Evolutionary conservation across 805 yeast genomes (phyloP), one percentile per base, ranked within the genome.

Genomic region (Yarrowia divulgata): DNA sequence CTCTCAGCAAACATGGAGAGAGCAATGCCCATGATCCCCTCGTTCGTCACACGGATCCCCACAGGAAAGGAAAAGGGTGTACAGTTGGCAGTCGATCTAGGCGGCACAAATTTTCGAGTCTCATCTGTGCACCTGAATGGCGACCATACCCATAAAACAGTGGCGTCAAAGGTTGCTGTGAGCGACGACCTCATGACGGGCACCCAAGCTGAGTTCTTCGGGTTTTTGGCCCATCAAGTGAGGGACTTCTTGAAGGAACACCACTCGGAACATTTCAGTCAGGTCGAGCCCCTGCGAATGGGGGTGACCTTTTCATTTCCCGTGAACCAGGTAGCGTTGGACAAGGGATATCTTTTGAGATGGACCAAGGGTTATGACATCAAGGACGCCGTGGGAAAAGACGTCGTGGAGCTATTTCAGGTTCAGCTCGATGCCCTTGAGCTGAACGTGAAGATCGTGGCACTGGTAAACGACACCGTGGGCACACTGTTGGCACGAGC

Each of bases 291-390:
- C 9, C 83, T 91, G 77, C 90, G 89, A 75, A 78, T 94, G 81
- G 98, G 98, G 0, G 93, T 95, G 82, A 94, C 98, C 1, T 94
- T 94, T 77, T 88, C 95, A 13, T 94, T 93, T 84, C 99, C 99
- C 2, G 92, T 93, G 39, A 85, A 89, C 71, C 99, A 94, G 80
- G 87, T 90, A 32, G 89, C 93, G 2, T 81, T 95, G 73, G 85
- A 87, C 76, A 81, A 87, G 8, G 98, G 99, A 71, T 86, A 85
- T 10, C 84, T 95, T 72, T 85, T 94, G 64, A 88, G 98, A 79
- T 94, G 99, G 99, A 93, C 98, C 19, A 94, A 94, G 79, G 98
- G 98, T 43, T 94, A 90, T 79, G 87, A 90, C 75, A 89, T 95
- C 73, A 85, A 85, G 37, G 98, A 94, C 74, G 88, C 91, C 49